Percentiles rank a stretch among this genome's conserved stretches.
phyloP scores from a whole-genome alignment of 371 early-diverging fungal genomes.

The Phascolomyces articulosus region DNA sequence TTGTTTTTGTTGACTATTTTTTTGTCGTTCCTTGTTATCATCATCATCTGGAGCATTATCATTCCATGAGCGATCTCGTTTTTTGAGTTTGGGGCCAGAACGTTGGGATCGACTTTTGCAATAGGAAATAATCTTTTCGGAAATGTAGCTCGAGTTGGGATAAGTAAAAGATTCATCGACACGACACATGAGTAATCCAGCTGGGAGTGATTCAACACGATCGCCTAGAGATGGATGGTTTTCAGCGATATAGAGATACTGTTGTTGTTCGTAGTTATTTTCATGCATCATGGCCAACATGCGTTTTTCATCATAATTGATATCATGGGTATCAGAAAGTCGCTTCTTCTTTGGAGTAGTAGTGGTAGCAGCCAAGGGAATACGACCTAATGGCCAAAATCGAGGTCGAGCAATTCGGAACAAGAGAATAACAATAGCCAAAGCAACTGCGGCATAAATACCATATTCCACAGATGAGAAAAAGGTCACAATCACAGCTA shows the following conservation, averaged over 20 bases:
- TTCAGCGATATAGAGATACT: slow-evolving; percentile 44
- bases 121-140: slow-evolving; percentile 45
- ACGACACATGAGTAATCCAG: slow-evolving; percentile 62
- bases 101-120: slow-evolving; percentile 37
- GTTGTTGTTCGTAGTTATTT: slow-evolving; percentile 12
- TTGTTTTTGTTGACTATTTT: background rate
- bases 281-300: background rate
- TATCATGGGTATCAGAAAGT: background rate
- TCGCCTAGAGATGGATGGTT: slow-evolving; percentile 42
- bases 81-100: slow-evolving; percentile 14
- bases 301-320: background rate
- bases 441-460: slow-evolving; percentile 66
- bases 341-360: slow-evolving; percentile 11
- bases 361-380: slow-evolving; percentile 24
- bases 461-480: slow-evolving; percentile 75
- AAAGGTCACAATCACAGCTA: slow-evolving; percentile 65
- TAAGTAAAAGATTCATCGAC: slow-evolving; percentile 69
- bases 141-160: slow-evolving; percentile 65
- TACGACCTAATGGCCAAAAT: slow-evolving; percentile 45
- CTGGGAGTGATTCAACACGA: slow-evolving; percentile 45
- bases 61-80: slow-evolving; percentile 54
- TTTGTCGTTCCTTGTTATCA: slow-evolving; percentile 15
- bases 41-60: slow-evolving; percentile 34
- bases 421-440: slow-evolving; percentile 67
- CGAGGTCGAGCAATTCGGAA: slow-evolving; percentile 75